Percentiles rank a stretch among this genome's conserved stretches.
phyloP scores from a whole-genome alignment of 1,139 yeast genomes.

The Dujonia santamariae region DNA sequence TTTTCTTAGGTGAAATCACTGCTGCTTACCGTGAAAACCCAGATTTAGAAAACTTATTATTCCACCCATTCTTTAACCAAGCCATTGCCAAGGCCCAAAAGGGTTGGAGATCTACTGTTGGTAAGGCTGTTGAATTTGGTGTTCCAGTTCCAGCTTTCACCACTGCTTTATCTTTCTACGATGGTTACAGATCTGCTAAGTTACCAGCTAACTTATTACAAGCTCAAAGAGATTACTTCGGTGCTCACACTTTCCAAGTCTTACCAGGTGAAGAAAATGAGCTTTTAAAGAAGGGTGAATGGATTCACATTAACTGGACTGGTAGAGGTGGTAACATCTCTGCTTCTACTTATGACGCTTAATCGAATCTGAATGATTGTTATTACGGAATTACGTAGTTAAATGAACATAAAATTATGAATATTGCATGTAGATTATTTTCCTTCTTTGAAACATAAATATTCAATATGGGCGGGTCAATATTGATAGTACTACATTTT shows the following conservation, averaged over 20 bases:
- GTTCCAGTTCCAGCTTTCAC: conserved; percentile 97
- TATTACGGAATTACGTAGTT: no score
- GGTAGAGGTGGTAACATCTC: conserved; percentile 98
- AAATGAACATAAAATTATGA: no score
- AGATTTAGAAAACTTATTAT: conserved; percentile 89
- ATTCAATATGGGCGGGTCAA: no score
- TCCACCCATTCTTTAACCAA: conserved; percentile 89
- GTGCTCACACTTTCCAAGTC: conserved; percentile 98
- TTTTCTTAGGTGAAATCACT: conserved; percentile 95
- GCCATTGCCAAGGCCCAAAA: conserved; percentile 92
- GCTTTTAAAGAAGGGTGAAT: conserved; percentile 71
- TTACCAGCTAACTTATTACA: conserved; percentile 97
- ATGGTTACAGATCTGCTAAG: conserved; percentile 95
- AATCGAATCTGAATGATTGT: no score
- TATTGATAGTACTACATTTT: no score
- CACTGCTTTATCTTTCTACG: conserved; percentile 96
- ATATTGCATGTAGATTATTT: no score
- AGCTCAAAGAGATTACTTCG: conserved; percentile 99
- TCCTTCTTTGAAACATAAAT: no score
- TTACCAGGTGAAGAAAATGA: conserved; percentile 81
- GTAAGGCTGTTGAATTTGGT: conserved; percentile 78
- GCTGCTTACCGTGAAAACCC: conserved; percentile 93
- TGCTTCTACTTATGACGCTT: conserved; percentile 93
- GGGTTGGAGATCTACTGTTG: conserved; percentile 92
- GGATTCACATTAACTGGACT: conserved; percentile 98